Conservation (phyloP, 2,329 filamentous ascomycete species). For the Penicillium sp. region DNA sequence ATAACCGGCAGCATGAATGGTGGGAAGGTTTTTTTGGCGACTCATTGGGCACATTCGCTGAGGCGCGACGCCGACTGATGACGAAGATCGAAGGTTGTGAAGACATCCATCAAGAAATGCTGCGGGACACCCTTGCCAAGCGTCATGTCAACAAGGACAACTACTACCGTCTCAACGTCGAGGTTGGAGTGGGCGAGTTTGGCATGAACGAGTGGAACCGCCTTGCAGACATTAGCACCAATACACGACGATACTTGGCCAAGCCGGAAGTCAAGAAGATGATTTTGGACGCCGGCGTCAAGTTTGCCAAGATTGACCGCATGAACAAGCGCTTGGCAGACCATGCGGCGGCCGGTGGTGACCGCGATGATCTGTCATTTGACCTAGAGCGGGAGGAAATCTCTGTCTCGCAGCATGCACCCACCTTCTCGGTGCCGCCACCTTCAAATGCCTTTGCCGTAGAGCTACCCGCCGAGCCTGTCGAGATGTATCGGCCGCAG, state of each 20-base stretch:
- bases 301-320: conserved; percentile 79
- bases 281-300: conserved; percentile 73
- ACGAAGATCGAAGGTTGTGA: conserved; percentile 95
- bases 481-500: conserved; percentile 28
- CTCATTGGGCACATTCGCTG: conserved; percentile 80
- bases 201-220: conserved; percentile 98
- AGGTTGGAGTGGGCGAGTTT: conserved; percentile 93
- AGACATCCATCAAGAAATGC: conserved; percentile 82
- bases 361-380: conserved; percentile 27
- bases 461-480: conserved; percentile 59
- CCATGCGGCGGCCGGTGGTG: conserved; percentile 37
- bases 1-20: conserved; percentile 72
- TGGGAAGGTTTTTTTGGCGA: conserved; percentile 80
- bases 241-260: conserved; percentile 79
- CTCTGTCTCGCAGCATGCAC: conserved; percentile 13
- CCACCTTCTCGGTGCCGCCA: conserved; percentile 33
- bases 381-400: conserved; percentile 31
- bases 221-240: conserved; percentile 91
- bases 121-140: conserved; percentile 72
- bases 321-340: conserved; percentile 69
- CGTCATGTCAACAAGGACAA: conserved; percentile 82
- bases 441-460: conserved; percentile 53
- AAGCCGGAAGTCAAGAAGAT: conserved; percentile 73
- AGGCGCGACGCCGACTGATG: conserved; percentile 81
- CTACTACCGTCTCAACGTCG: conserved; percentile 96